Base-by-base conservation (phyloP, 129 eudicot genomes). In the Centaurea solstitialis region DNA sequence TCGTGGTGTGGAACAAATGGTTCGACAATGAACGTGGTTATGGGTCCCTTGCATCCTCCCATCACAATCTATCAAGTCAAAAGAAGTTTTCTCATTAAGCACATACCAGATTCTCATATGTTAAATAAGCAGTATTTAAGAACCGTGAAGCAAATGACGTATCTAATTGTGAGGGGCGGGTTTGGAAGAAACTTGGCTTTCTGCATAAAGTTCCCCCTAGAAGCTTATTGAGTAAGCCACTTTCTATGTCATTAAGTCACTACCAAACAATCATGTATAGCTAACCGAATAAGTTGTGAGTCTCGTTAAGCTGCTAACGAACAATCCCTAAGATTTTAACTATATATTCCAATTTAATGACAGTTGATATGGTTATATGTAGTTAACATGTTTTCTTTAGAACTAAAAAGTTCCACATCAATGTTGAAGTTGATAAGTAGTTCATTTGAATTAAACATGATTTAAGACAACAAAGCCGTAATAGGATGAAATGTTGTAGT, bases 21-120 rank as follows among this genome's bases (percentile, higher is more conserved):
- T 80, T 94, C 99, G 37, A 94, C 97, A 78, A 94, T 94, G 81
- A 94, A 92, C 9, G 99, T 94, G 9, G 97, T 94, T 50, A 94
- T 92, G 39, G 99, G 99, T 64, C 97, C 99, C 85, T 90, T 91
- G 87, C 99, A 92, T 81, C 97, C 97, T 20, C 96, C 91, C 93
- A 94, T 92, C 88, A 89, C 99, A 3, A 94, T 91, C 98, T 94
- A 90, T 65, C n/a, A 43, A 80, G 1, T 72, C 69, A 70, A 80
- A 22, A 39, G 18, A 11, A 4, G 6, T 72, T 61, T 72, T 75
- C 65, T 57, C 22, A n/a, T 2, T 57, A 57, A 57, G 65, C 65
- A 57, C 65, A 5, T 57, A 5, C 62, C 15, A 4, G 62, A 15
- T 53, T 53, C 20, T n/a, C 4, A 50, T 50, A 50, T 50, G 21